These are phyloP conservation scores for Phytophthora melonis DNA, from an alignment of 352 stramenopile species.

Conservation along the genomic window DNA sequence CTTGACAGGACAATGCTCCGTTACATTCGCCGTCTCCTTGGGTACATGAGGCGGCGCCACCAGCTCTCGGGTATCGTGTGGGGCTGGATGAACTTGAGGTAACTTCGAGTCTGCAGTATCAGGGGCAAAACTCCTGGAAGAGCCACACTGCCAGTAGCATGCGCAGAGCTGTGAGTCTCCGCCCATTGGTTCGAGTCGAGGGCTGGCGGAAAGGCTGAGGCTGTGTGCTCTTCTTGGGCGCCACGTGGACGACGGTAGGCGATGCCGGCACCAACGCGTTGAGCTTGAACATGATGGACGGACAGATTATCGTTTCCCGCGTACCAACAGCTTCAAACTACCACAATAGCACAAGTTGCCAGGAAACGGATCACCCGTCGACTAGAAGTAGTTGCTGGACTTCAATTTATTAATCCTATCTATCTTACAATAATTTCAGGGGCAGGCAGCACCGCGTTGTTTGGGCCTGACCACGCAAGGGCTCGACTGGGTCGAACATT, in stretches of 20 bases:
- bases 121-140: constrained; percentile 11
- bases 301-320: no score
- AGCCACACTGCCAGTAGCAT: constrained; percentile 21
- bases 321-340: no score
- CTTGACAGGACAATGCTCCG: constrained; percentile 10
- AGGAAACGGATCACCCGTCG: no score
- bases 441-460: neutral
- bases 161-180: neutral
- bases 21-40: constrained; percentile 7
- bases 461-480: neutral
- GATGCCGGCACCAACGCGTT: neutral
- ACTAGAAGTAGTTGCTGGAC: no score
- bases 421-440: no score
- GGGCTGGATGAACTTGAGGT: constrained; percentile 23
- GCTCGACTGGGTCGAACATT: neutral
- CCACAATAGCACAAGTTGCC: no score
- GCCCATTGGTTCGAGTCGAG: neutral
- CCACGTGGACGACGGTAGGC: neutral
- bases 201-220: neutral
- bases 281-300: constrained; percentile 1
- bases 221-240: neutral
- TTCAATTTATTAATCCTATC: no score
- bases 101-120: constrained; percentile 21
- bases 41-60: neutral
- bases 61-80: constrained; percentile 26